Evolutionary conservation across 495 filamentous ascomycete genomes (phyloP), one percentile per base, ranked within the genome.

Genomic region (Tuber aestivum): DNA sequence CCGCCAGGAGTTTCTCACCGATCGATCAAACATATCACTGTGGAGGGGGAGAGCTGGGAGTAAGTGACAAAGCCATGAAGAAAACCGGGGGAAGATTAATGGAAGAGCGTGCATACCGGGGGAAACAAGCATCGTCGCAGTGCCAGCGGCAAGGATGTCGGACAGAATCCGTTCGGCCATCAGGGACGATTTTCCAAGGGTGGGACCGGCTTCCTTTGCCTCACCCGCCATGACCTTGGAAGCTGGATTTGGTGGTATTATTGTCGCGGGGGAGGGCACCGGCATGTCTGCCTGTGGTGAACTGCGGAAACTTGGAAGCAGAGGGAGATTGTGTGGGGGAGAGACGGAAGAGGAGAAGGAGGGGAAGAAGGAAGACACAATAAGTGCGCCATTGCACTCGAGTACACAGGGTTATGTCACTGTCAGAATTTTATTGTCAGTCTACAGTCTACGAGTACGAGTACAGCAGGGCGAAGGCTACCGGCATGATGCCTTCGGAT

Each of bases 21-120:
- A 84, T 97, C 95, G 86, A 98, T 95, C 56, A 96, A 91, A 18
- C 92, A 92, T 75, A 98, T 96, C 41, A 95, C 81, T 79, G 48
- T 56, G 9, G 56, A 45, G 3, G 18, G 5, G 56, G 56, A 23
- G 10, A 12, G n/a, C n/a, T n/a, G 14, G 27, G 56, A 35, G 56
- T 65, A 20, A 65, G 56, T 35, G 56, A 65, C 27, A 65, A 6
- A 65, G 27, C 56, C 14, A 35, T 65, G 16, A 35, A 10, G 50
- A 27, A 27, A 65, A 8, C 27, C 5, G 16, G 56, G 27, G 5
- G 27, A 27, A 0, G 32, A 65, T 4, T 10, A 18, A 65, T 35
- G 3, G 74, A 32, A 72, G 35, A 44, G 50, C 45, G 42, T 48
- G 70, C 81, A 45, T 78, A 83, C 81, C 65, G 70, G 95, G 95